A percentile compares a stretch with the other conserved stretches of the same genome.
phyloP scores from a whole-genome alignment of 2,329 filamentous ascomycete species.

The Botryotinia globosa region DNA sequence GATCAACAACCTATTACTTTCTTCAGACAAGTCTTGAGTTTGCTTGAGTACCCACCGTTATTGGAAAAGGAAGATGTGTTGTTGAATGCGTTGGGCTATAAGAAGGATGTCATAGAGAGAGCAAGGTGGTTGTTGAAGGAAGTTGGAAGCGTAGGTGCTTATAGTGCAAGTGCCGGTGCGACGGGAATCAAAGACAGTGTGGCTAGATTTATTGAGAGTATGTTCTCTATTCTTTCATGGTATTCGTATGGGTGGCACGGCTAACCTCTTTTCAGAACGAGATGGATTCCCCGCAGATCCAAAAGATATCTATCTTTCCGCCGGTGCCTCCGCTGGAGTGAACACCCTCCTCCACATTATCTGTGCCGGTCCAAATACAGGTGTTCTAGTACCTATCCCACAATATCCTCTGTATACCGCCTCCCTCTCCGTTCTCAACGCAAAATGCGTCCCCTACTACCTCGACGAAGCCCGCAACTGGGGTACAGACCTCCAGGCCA shows the following conservation, averaged over 20 bases:
- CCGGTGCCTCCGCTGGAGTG: conserved; percentile 88
- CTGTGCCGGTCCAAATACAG: conserved; percentile 71
- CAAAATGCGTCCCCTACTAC: conserved; percentile 87
- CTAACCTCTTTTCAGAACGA: conserved; percentile 52
- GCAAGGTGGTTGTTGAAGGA: conserved; percentile 77
- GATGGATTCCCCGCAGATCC: conserved; percentile 85
- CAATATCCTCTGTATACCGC: conserved; percentile 98
- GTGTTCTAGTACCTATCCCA: conserved; percentile 90
- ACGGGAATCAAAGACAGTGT: conserved; percentile 85
- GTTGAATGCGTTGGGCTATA: conserved; percentile 73
- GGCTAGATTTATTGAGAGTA: conserved; percentile 87
- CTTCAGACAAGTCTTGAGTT: conserved; percentile 92
- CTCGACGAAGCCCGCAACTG: conserved; percentile 83
- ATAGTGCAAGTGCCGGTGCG: conserved; percentile 89
- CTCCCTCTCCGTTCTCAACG: conserved; percentile 80
- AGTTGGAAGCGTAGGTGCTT: conserved; percentile 89
- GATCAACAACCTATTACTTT: conserved; percentile 99
- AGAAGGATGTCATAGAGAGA: conserved; percentile 81
- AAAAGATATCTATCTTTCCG: conserved; percentile 83
- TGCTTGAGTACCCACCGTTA: conserved; percentile 85
- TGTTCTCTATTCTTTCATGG: conserved; percentile 36
- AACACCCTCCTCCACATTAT: conserved; percentile 91
- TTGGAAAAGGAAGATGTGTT: conserved; percentile 82
- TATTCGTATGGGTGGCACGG: conserved; percentile 7
- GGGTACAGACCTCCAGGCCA: conserved; percentile 81